phyloP scores from a whole-genome alignment of 805 yeast species.

The Candida glaebosa region DNA sequence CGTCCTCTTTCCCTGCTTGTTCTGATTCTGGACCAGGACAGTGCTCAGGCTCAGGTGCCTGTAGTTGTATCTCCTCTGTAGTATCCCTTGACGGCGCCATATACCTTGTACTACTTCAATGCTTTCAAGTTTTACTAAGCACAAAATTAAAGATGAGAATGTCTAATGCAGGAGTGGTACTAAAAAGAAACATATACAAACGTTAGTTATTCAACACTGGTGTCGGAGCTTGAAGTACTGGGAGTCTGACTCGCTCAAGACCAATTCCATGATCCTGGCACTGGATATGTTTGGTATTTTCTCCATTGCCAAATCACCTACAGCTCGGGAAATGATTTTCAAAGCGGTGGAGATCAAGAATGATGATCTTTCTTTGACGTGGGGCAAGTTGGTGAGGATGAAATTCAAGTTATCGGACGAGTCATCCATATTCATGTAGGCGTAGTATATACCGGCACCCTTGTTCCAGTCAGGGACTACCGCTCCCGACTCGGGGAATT shows the following conservation, averaged over 20 bases:
- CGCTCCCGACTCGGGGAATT: conserved; percentile 41
- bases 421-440: conserved; percentile 34
- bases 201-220: not conserved
- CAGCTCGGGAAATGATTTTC: conserved; percentile 48
- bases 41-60: conserved; percentile 89
- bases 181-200: not conserved
- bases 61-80: conserved; percentile 15
- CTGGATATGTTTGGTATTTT: conserved; percentile 10
- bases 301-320: conserved; percentile 41
- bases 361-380: conserved; percentile 24
- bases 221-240: conserved; percentile 26
- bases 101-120: not conserved
- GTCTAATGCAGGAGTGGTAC: not conserved
- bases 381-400: conserved; percentile 45
- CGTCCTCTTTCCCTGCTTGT: conserved; percentile 88
- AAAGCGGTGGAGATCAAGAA: conserved; percentile 46
- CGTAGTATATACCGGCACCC: conserved; percentile 58
- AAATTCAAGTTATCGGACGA: conserved; percentile 24
- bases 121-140: no score
- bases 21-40: conserved; percentile 99
- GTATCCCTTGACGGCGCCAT: conserved; percentile 24
- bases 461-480: conserved; percentile 47
- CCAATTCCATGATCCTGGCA: conserved; percentile 25
- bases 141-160: no score
- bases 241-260: conserved; percentile 45